These are phyloP conservation scores for Cryphonectria japonica DNA, from an alignment of 2,329 filamentous ascomycete species.

Conservation along the genomic window DNA sequence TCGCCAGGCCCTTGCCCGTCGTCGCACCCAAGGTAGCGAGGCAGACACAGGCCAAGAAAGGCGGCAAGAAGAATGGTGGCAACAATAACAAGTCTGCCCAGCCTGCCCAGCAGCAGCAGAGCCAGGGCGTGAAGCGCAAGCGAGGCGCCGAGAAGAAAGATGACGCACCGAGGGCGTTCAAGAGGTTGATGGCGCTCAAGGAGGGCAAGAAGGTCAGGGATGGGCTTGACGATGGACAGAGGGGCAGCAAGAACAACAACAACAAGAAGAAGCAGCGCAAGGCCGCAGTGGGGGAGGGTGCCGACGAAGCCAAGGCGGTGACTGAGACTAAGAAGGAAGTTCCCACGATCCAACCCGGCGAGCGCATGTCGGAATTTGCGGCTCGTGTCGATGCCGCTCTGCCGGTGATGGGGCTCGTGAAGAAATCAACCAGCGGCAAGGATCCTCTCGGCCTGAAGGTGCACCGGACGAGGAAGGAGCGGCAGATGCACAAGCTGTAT, in stretches of 20 bases:
- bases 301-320: constrained; percentile 28
- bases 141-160: constrained; percentile 54
- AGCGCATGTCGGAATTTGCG: constrained; percentile 80
- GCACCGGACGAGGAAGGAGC: constrained; percentile 80
- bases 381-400: constrained; percentile 83
- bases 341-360: constrained; percentile 79
- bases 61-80: constrained; percentile 44
- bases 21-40: constrained; percentile 36
- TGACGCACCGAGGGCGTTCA: constrained; percentile 88
- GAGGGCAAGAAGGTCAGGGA: constrained; percentile 62
- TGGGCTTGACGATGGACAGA: constrained; percentile 72
- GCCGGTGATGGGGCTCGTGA: constrained; percentile 72
- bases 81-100: constrained; percentile 44
- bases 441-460: constrained; percentile 69
- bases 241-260: constrained; percentile 24
- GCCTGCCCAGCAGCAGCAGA: constrained; percentile 35
- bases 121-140: constrained; percentile 54
- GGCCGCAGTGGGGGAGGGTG: background rate
- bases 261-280: constrained; percentile 39
- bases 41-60: constrained; percentile 12
- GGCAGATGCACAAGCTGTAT: constrained; percentile 78
- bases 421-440: constrained; percentile 64
- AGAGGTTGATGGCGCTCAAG: constrained; percentile 78
- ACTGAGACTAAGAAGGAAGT: constrained; percentile 40
- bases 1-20: constrained; percentile 56